A percentile compares a stretch with the other conserved stretches of the same genome.
These are phyloP conservation scores for Camelina hispida DNA, from an alignment of 345 rosid genomes.

Conservation along the genomic window DNA sequence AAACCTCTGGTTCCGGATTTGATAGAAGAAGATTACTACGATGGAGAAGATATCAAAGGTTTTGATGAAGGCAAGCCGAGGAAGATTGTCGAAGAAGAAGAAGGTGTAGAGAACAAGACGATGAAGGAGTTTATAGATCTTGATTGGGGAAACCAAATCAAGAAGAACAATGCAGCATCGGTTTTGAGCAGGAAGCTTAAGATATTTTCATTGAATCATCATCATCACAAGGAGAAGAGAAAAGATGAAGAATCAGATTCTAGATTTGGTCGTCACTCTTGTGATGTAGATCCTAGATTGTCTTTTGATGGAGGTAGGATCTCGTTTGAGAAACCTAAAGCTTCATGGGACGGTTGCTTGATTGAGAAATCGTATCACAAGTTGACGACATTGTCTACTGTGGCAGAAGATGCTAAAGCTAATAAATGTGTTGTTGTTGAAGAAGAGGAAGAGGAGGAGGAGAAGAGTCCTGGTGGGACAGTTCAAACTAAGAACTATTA, in stretches of 20 bases:
- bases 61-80: constrained; percentile 26
- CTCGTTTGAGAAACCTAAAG: constrained; percentile 77
- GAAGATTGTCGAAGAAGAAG: constrained; percentile 40
- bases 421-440: constrained; percentile 42
- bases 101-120: constrained; percentile 55
- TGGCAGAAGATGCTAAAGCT: constrained; percentile 57
- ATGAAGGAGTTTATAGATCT: constrained; percentile 90
- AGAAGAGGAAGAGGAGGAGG: constrained; percentile 48
- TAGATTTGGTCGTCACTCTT: constrained; percentile 59
- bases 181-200: constrained; percentile 64
- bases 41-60: constrained; percentile 41
- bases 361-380: constrained; percentile 60
- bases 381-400: constrained; percentile 55
- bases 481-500: constrained; percentile 81
- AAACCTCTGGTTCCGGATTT: constrained; percentile 39
- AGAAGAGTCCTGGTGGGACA: constrained; percentile 72
- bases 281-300: constrained; percentile 69
- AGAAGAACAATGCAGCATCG: constrained; percentile 63
- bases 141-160: constrained; percentile 52
- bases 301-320: constrained; percentile 62
- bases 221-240: constrained; percentile 51
- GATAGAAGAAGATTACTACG: constrained; percentile 36
- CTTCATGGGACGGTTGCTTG: constrained; percentile 81
- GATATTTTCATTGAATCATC: constrained; percentile 56
- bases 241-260: constrained; percentile 32